Evolutionary conservation across 208 protist species (phyloP), one percentile per base, ranked within the genome.

Genomic region (Leishmania tropica): DNA sequence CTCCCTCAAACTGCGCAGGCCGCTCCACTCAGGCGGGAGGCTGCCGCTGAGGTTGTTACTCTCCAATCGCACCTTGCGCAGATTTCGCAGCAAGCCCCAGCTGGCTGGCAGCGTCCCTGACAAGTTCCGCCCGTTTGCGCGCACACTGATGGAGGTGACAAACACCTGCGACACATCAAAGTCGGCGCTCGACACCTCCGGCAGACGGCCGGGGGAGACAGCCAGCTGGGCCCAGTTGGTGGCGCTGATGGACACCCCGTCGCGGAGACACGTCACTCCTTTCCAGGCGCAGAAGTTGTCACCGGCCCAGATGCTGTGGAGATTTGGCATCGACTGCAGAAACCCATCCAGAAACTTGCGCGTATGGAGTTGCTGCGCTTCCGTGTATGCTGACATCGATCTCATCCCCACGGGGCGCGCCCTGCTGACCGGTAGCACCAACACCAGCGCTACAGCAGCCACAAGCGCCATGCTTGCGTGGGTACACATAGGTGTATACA

Each of bases 231-330:
- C 3, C 78, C 78, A 81, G 37, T 51, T 67, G 21, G 51, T 75
- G 17, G 68, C 42, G 13, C 68, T 71, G 48, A 81, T 58, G 51
- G 35, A 37, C 31, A 81, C 68, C 31, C 68, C 78, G 37, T 74
- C 51, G 13, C 2, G 7, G 21, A 47, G 42, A 42, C 78, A 81
- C 11, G 53, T 67, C 11, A 75, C 68, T n/a, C 47, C 65, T 11
- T 64, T 53, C 78, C 78, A 81, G 35, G 19, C 31, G 68, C 78
- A 81, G 68, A 81, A 81, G 67, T 81, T 24, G 17, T 31, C 58
- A n/a, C 78, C 78, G 67, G 53, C 37, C 78, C 78, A 81, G 24
- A 75, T 45, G 48, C 4, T 28, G 15, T 21, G 35, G 0, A 81
- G 78, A 8, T 35, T 54, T 17, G 78, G 78, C 78, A 81, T 81